These are phyloP conservation scores for Grosmannia huntii DNA, from an alignment of 2,329 filamentous ascomycete genomes.

Conservation along the genomic window DNA sequence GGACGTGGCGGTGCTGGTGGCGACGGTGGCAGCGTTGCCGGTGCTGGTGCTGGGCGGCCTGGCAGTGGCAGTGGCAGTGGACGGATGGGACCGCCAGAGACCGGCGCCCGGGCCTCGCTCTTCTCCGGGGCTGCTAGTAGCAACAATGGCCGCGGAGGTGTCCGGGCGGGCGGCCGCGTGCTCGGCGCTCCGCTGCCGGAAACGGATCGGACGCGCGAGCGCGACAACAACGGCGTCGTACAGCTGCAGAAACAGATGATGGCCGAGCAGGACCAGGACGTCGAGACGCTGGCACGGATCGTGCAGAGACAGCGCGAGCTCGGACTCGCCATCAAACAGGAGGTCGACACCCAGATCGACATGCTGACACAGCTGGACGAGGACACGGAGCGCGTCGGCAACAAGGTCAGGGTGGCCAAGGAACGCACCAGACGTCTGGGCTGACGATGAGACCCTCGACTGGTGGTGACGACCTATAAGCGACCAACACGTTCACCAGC, in stretches of 20 bases:
- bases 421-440: constrained; percentile 37
- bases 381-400: constrained; percentile 51
- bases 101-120: constrained; percentile 37
- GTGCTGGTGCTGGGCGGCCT: constrained; percentile 25
- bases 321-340: constrained; percentile 62
- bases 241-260: constrained; percentile 65
- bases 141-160: constrained; percentile 14
- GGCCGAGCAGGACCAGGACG: constrained; percentile 59
- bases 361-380: constrained; percentile 55
- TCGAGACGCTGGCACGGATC: constrained; percentile 54
- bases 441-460: background rate
- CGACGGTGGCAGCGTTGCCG: background rate
- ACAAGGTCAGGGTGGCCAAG: constrained; percentile 64
- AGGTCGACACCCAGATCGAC: constrained; percentile 58
- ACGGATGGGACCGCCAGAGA: constrained; percentile 28
- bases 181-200: constrained; percentile 61
- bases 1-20: constrained; percentile 23
- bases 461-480: background rate
- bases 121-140: constrained; percentile 24
- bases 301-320: constrained; percentile 65
- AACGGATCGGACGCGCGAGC: constrained; percentile 62
- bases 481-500: background rate
- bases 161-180: constrained; percentile 43
- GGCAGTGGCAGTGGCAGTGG: constrained; percentile 21
- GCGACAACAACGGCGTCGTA: constrained; percentile 63